A percentile compares a stretch with the other conserved stretches of the same genome.
These are phyloP conservation scores for Fusarium kyushuense DNA, from an alignment of 2,329 filamentous ascomycete genomes.

Conservation along the genomic window DNA sequence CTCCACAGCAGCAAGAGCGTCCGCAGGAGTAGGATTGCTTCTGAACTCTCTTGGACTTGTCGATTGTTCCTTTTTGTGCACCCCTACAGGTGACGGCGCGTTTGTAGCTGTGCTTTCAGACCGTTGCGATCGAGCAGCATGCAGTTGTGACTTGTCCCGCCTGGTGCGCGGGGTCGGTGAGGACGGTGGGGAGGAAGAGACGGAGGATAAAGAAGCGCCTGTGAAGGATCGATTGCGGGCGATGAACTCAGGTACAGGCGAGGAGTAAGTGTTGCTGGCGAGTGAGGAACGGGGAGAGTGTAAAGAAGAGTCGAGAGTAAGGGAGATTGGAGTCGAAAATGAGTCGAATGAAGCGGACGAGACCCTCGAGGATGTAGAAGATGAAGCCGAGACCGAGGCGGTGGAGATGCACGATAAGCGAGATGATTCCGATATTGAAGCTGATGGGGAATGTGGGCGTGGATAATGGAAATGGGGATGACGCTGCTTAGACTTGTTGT, in stretches of 20 bases:
- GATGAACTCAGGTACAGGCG: constrained; percentile 34
- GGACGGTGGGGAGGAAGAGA: constrained; percentile 41
- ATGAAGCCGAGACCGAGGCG: constrained; percentile 34
- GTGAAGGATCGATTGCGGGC: constrained; percentile 40
- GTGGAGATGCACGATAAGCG: constrained; percentile 47
- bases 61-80: constrained; percentile 41
- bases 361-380: constrained; percentile 36
- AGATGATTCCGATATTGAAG: constrained; percentile 42
- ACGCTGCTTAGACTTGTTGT: constrained; percentile 39
- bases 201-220: constrained; percentile 35
- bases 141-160: constrained; percentile 62
- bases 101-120: constrained; percentile 54
- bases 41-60: constrained; percentile 46
- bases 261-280: constrained; percentile 20
- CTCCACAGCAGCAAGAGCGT: constrained; percentile 60
- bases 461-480: constrained; percentile 46
- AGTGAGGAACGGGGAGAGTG: constrained; percentile 25
- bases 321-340: constrained; percentile 41
- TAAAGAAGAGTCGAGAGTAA: constrained; percentile 27
- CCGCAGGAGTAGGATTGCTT: constrained; percentile 54
- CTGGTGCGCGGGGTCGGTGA: constrained; percentile 55
- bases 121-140: constrained; percentile 62
- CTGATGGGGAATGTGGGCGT: constrained; percentile 40
- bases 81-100: constrained; percentile 39
- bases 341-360: constrained; percentile 43